A percentile compares a stretch with the other conserved stretches of the same genome.
Evolutionary conservation across 225 moss, liverwort and hornwort genomes (phyloP).

Genomic region (Polytrichum commune): DNA sequence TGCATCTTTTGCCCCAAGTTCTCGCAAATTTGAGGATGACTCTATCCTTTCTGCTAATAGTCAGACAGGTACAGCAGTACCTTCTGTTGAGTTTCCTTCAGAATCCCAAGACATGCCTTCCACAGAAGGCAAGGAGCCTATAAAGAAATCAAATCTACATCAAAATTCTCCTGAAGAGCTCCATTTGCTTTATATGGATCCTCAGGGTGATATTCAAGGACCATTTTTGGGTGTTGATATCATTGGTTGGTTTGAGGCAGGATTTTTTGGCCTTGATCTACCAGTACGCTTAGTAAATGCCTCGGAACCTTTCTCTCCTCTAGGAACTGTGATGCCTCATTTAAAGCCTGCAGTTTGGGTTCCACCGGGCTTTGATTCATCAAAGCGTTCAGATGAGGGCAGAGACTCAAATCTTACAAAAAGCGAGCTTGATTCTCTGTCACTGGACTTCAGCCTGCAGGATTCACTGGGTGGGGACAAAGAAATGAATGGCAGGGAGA

Average conservation of each 20-base stretch:
- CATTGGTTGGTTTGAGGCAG: conserved; percentile 72
- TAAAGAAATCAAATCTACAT: conserved; percentile 17
- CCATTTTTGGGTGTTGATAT: conserved; percentile 58
- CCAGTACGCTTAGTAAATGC: conserved; percentile 57
- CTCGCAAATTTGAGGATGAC: neutral
- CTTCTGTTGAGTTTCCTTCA: neutral
- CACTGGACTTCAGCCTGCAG: conserved; percentile 30
- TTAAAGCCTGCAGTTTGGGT: conserved; percentile 57
- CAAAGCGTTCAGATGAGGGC: conserved; percentile 51
- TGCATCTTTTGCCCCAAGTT: neutral
- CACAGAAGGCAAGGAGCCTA: conserved; percentile 12
- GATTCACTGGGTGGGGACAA: conserved; percentile 21
- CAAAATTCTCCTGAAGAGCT: conserved; percentile 45
- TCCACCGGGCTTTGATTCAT: conserved; percentile 60
- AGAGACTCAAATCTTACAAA: conserved; percentile 23
- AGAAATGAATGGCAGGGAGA: conserved; percentile 17
- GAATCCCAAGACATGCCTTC: neutral
- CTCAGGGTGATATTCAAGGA: conserved; percentile 63
- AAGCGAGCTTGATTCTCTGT: conserved; percentile 31
- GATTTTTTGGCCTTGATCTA: conserved; percentile 63
- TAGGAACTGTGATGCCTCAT: conserved; percentile 64
- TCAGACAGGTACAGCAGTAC: neutral
- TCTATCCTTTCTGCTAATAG: neutral
- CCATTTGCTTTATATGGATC: conserved; percentile 47
- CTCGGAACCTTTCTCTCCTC: conserved; percentile 41